Conservation (phyloP, 352 stramenopile species). For the Saprolegnia parasitica region DNA sequence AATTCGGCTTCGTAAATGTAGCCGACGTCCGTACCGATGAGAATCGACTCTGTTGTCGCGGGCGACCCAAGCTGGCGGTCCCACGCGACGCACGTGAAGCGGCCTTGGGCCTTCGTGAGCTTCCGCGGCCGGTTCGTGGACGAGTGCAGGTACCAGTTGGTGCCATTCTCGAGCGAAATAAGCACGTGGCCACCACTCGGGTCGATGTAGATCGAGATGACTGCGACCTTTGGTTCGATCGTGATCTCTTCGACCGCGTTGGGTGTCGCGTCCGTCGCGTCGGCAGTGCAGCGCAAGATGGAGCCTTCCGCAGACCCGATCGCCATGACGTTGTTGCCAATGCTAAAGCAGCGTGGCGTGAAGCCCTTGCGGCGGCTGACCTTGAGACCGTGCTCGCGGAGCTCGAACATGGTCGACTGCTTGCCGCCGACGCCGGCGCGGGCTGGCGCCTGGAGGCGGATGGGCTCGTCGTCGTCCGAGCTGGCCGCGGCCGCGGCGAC, state of each 20-base stretch:
- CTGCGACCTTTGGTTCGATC: conserved; percentile 81
- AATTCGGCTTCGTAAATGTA: conserved; percentile 82
- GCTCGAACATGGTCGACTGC: conserved; percentile 68
- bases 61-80: conserved; percentile 68
- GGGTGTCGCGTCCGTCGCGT: conserved; percentile 60
- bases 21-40: conserved; percentile 78
- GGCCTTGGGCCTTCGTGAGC: conserved; percentile 76
- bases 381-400: conserved; percentile 82
- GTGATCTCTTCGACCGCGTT: conserved; percentile 78
- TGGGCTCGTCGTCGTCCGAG: conserved; percentile 57
- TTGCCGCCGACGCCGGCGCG: conserved; percentile 13
- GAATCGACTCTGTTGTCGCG: conserved; percentile 51
- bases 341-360: conserved; percentile 72
- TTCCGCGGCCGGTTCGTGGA: conserved; percentile 73
- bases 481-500: conserved; percentile 17
- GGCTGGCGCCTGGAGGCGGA: neutral
- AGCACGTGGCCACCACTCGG: conserved; percentile 73
- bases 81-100: conserved; percentile 80
- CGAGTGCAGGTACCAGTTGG: conserved; percentile 82
- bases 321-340: conserved; percentile 75
- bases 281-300: conserved; percentile 70
- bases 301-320: conserved; percentile 79
- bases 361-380: conserved; percentile 80
- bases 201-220: conserved; percentile 77
- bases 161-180: conserved; percentile 84